A percentile compares a stretch with the other conserved stretches of the same genome.
Conservation (phyloP, 441 rosid genomes). For the Croton laevigatus region DNA sequence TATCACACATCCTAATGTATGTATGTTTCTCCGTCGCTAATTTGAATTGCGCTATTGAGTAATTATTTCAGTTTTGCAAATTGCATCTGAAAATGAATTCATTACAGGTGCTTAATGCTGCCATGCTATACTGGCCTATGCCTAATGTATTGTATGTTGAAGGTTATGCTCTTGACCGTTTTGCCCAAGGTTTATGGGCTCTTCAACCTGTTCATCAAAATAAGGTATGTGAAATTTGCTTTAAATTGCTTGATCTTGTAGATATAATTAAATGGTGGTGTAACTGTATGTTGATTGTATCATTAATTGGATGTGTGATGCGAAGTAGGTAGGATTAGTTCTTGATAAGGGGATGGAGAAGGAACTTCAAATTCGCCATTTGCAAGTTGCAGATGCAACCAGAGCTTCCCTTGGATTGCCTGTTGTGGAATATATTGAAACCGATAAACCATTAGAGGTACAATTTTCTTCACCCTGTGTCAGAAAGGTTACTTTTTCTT, state of each 20-base stretch:
- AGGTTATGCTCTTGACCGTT: constrained; percentile 62
- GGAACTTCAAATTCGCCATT: constrained; percentile 48
- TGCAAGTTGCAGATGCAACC: constrained; percentile 66
- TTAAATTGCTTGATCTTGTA: not conserved
- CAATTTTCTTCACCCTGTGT: not conserved
- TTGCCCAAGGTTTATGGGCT: constrained; percentile 58
- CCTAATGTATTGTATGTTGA: constrained; percentile 57
- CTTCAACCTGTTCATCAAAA: constrained; percentile 63
- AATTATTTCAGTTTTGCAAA: not conserved
- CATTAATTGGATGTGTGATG: constrained; percentile 3
- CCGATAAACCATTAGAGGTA: constrained; percentile 53
- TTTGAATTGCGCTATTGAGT: not conserved
- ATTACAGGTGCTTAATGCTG: constrained; percentile 59
- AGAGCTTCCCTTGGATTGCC: constrained; percentile 72
- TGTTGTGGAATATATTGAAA: constrained; percentile 47
- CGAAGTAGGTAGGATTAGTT: constrained; percentile 58
- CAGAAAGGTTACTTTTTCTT: not conserved
- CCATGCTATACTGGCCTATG: constrained; percentile 66
- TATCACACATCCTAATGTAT: constrained; percentile 61
- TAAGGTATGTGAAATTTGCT: constrained; percentile 29
- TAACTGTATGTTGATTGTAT: not conserved
- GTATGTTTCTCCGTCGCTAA: constrained; percentile 20
- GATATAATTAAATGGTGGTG: no score
- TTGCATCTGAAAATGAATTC: not conserved
- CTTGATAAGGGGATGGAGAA: constrained; percentile 64